Conservation (phyloP, 2,329 filamentous ascomycete species). For the Verticillium dahliae region DNA sequence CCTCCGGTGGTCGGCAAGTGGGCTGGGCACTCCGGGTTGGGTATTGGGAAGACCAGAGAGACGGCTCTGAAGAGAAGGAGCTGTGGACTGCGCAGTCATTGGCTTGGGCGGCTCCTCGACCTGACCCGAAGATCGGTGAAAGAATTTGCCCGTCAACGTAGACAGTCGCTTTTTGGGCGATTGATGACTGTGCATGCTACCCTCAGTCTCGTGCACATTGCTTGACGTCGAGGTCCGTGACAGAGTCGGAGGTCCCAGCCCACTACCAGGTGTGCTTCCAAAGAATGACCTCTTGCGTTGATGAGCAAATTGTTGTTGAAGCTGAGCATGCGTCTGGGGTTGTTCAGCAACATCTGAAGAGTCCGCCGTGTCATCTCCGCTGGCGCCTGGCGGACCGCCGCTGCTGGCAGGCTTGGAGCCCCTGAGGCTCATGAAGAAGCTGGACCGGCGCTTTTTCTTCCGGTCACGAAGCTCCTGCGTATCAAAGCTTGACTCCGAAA, state of each 20-base stretch:
- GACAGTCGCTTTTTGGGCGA: slow-evolving; percentile 40
- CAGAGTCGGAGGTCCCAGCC: slow-evolving; percentile 7
- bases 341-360: background rate
- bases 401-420: slow-evolving; percentile 8
- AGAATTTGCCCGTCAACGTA: slow-evolving; percentile 21
- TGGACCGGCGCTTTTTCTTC: slow-evolving; percentile 24
- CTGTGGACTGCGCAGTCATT: slow-evolving; percentile 13
- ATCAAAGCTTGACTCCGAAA: slow-evolving; percentile 32
- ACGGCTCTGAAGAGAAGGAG: slow-evolving; percentile 14
- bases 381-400: slow-evolving; percentile 17
- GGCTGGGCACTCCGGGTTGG: slow-evolving; percentile 4
- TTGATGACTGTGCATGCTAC: slow-evolving; percentile 1
- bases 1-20: slow-evolving; percentile 2
- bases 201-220: slow-evolving; percentile 9
- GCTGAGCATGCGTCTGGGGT: background rate
- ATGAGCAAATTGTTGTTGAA: slow-evolving; percentile 18
- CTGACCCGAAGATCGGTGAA: slow-evolving; percentile 16
- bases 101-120: slow-evolving; percentile 13
- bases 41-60: slow-evolving; percentile 3
- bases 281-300: slow-evolving; percentile 35
- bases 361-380: background rate
- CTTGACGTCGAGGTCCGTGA: slow-evolving; percentile 20
- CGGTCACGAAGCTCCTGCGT: slow-evolving; percentile 31
- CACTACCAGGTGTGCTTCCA: slow-evolving; percentile 14
- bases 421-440: slow-evolving; percentile 28